Evolutionary conservation across 2,329 filamentous ascomycete species (phyloP).

Genomic region (Fusarium incarnatum): DNA sequence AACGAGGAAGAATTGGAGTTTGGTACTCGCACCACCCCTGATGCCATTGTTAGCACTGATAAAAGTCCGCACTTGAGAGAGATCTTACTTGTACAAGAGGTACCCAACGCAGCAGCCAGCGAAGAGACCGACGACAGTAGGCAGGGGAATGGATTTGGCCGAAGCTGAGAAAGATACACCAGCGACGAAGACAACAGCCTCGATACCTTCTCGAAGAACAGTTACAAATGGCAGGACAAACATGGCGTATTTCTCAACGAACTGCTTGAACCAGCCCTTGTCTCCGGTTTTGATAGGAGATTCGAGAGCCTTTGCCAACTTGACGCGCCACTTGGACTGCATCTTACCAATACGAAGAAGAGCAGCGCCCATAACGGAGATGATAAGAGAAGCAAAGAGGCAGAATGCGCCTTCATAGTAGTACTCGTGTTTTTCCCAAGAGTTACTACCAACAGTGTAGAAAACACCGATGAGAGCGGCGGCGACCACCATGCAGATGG

Average conservation of each 20-base stretch:
- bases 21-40: conserved; percentile 58
- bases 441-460: conserved; percentile 73
- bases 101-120: conserved; percentile 77
- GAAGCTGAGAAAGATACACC: conserved; percentile 83
- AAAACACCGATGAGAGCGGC: conserved; percentile 78
- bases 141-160: conserved; percentile 80
- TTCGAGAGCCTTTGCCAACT: conserved; percentile 78
- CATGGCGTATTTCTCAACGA: conserved; percentile 84
- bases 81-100: conserved; percentile 78
- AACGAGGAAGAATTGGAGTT: conserved; percentile 80
- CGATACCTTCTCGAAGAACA: conserved; percentile 86
- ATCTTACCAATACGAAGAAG: conserved; percentile 85
- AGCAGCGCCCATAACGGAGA: conserved; percentile 82
- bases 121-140: conserved; percentile 77
- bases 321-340: conserved; percentile 88
- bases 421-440: conserved; percentile 76
- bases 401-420: conserved; percentile 86
- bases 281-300: conserved; percentile 57
- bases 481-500: conserved; percentile 74
- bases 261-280: conserved; percentile 66
- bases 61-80: background rate
- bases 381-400: conserved; percentile 81
- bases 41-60: background rate
- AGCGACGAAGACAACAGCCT: conserved; percentile 87
- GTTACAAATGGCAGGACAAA: conserved; percentile 89